Conservation (phyloP, 1,284 basidiomycete species). For the Pisolithus thermaeus region DNA sequence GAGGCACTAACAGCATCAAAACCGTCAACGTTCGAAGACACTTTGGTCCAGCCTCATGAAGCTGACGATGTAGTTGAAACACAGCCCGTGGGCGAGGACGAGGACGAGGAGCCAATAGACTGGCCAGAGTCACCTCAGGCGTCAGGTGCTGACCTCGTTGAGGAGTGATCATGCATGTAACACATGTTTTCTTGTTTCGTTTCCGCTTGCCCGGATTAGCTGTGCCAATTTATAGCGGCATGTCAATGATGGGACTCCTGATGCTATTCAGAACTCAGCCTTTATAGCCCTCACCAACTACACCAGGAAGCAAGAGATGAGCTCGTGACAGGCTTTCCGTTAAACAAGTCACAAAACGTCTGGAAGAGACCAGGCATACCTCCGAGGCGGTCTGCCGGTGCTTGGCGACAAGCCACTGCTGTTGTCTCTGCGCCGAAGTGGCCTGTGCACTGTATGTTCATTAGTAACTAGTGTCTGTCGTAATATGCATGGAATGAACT, state of each 20-base stretch:
- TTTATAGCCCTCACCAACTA: too few species aligned
- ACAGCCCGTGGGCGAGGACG: constrained; percentile 23
- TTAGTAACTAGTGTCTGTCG: not conserved
- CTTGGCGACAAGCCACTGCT: too few species aligned
- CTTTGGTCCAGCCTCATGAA: constrained; percentile 17
- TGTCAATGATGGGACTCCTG: too few species aligned
- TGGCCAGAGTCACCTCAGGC: constrained; percentile 28
- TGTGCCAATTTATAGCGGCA: not conserved
- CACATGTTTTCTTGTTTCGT: not conserved
- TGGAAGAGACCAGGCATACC: too few species aligned
- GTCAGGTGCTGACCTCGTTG: constrained; percentile 10
- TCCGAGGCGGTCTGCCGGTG: too few species aligned
- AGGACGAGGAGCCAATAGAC: constrained; percentile 25
- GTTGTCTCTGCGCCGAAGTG: too few species aligned
- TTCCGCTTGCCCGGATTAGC: too few species aligned
- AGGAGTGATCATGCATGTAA: not conserved
- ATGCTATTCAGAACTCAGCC: too few species aligned
- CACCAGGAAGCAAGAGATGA: too few species aligned
- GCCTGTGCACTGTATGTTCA: not conserved
- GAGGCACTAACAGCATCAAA: constrained; percentile 3
- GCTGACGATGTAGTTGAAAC: constrained; percentile 15
- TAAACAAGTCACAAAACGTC: too few species aligned
- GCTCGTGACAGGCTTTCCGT: too few species aligned
- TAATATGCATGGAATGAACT: not conserved
- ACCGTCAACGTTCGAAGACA: constrained; percentile 13